These are phyloP conservation scores for Apophysomyces ossiformis DNA, from an alignment of 371 early-diverging fungal genomes.

Conservation along the genomic window DNA sequence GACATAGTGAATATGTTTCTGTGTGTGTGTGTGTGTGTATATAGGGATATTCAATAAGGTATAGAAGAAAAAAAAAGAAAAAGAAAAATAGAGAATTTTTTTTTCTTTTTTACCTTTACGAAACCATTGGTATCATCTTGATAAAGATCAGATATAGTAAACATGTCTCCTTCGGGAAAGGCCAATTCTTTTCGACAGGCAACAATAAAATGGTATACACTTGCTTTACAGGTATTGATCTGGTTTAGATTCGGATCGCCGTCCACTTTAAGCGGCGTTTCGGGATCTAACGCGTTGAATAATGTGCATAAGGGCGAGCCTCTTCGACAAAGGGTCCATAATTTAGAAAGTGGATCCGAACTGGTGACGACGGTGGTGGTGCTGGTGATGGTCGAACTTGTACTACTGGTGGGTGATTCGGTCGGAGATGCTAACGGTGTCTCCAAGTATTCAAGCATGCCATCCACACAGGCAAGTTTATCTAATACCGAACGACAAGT, in stretches of 20 bases:
- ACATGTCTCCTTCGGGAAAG: constrained; percentile 79
- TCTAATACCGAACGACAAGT: constrained; percentile 65
- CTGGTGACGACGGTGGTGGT: constrained; percentile 38
- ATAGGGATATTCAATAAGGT: too few relatives aligned
- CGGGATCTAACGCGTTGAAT: constrained; percentile 77
- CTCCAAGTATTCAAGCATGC: constrained; percentile 63
- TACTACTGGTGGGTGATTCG: constrained; percentile 17
- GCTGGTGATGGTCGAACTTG: constrained; percentile 18
- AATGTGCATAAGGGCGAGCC: constrained; percentile 87
- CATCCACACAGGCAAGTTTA: constrained; percentile 61
- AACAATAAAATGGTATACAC: constrained; percentile 80
- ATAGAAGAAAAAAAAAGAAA: too few relatives aligned
- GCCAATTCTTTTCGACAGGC: constrained; percentile 72
- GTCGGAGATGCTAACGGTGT: constrained; percentile 17
- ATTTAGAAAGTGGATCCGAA: constrained; percentile 81
- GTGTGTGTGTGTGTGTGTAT: too few relatives aligned
- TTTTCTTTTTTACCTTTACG: constrained; percentile 76
- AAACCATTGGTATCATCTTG: constrained; percentile 95
- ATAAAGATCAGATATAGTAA: constrained; percentile 88
- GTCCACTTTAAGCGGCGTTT: constrained; percentile 58
- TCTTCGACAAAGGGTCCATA: constrained; percentile 90
- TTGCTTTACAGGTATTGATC: constrained; percentile 82
- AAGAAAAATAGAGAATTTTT: background rate
- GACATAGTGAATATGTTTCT: too few relatives aligned
- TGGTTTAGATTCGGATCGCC: constrained; percentile 66